A percentile compares a stretch with the other conserved stretches of the same genome.
These are phyloP conservation scores for Solanum chilense DNA, from an alignment of 257 asterid genomes.

Conservation along the genomic window DNA sequence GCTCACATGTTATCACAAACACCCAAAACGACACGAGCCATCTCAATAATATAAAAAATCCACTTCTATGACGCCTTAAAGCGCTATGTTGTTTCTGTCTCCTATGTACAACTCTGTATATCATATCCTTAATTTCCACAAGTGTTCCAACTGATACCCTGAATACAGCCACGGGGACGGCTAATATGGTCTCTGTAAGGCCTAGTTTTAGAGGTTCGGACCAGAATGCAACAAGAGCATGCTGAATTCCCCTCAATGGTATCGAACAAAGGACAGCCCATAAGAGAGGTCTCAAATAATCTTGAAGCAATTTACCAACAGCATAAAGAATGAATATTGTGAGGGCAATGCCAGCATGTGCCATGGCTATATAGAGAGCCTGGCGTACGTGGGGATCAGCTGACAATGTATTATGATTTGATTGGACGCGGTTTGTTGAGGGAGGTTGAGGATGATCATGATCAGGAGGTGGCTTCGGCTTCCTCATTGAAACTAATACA, in stretches of 20 bases:
- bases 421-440: background rate
- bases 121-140: conserved; percentile 50
- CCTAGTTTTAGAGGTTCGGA: conserved; percentile 73
- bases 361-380: conserved; percentile 90
- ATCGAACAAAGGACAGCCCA: conserved; percentile 97
- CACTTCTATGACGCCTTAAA: conserved; percentile 45
- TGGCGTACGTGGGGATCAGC: conserved; percentile 75
- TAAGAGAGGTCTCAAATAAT: conserved; percentile 73
- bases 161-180: conserved; percentile 72
- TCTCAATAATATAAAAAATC: conserved; percentile 50
- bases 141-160: conserved; percentile 67
- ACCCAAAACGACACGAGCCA: conserved; percentile 89
- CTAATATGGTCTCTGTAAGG: conserved; percentile 77
- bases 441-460: background rate
- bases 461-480: conserved; percentile 32
- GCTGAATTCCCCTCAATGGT: conserved; percentile 81
- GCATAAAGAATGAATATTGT: conserved; percentile 46
- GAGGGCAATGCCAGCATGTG: conserved; percentile 83
- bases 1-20: conserved; percentile 75
- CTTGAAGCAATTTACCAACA: conserved; percentile 65
- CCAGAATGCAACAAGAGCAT: conserved; percentile 83
- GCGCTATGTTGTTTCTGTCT: conserved; percentile 19
- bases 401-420: conserved; percentile 6
- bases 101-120: conserved; percentile 30
- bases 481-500: conserved; percentile 65